Base-by-base conservation (phyloP, 805 yeast genomes). In the Candida piceae region DNA sequence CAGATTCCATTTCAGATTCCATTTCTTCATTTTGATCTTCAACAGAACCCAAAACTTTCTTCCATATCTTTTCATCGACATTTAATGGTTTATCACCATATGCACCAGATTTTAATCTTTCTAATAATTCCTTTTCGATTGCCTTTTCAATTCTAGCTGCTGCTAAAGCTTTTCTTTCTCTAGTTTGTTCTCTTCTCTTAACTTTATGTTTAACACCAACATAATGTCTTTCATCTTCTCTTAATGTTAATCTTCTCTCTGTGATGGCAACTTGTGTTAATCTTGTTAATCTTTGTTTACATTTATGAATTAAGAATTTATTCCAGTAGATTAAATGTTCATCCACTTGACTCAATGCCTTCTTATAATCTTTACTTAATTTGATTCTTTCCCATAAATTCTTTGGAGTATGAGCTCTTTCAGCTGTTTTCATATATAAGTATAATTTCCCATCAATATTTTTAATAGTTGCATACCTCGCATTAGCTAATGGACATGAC, bases 141-240 rank as follows among this genome's bases (percentile, higher is more conserved):
- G 96, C 88, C 66, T 86, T 87, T 60, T 93, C 98, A 50, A 93
- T 86, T 69, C 84, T 85, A 18, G 98, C 98, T 27, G 98, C 97
- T 17, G 86, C 86, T 44, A 93, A 69, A 0, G 98, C 98, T 67
- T 93, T 93, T 62, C 98, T 76, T 65, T 93, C 98, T 62, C 98
- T 76, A 44, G 86, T 84, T 51, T 80, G 80, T 64, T 93, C 98
- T 66, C 97, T 82, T 67, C 96, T 77, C 67, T 83, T 86, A 30
- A 93, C 96, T 70, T 93, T 93, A 45, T 88, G 95, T 53, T 89
- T 88, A 26, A 84, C 78, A 30, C 96, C 95, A 31, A 89, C 96
- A 49, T 85, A 84, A 49, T 84, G 90, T 60, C 97, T 81, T 63
- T 93, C 98, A 61, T 93, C 97, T 40, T 86, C 93, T 60, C 80